phyloP scores from a whole-genome alignment of 2,329 filamentous ascomycete genomes.

The Thielaviopsis ethacetica region DNA sequence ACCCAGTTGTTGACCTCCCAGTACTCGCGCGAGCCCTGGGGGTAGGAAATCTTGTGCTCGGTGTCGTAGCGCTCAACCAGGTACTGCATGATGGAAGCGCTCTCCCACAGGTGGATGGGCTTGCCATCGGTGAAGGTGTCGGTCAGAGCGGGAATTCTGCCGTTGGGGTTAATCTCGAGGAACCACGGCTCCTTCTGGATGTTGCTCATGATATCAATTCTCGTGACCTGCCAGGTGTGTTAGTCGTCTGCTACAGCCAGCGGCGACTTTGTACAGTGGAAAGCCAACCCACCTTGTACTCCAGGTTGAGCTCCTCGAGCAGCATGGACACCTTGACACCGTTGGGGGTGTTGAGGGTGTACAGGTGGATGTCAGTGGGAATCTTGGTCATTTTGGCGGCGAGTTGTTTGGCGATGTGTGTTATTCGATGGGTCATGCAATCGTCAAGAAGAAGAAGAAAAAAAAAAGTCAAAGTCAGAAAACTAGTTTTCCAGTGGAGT shows the following conservation, averaged over 20 bases:
- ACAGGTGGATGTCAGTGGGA: constrained; percentile 54
- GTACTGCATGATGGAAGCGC: constrained; percentile 70
- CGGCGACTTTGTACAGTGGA: too few relatives aligned
- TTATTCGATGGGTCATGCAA: neutral
- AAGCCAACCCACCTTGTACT: constrained; percentile 53
- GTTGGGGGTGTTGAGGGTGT: constrained; percentile 73
- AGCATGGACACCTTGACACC: constrained; percentile 81
- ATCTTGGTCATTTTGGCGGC: constrained; percentile 27
- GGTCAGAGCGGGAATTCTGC: constrained; percentile 74
- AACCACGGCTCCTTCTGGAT: constrained; percentile 52
- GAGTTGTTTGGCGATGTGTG: constrained; percentile 12
- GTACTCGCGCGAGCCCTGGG: constrained; percentile 52
- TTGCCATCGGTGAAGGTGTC: constrained; percentile 62
- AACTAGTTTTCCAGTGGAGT: too few relatives aligned
- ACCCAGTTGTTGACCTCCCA: constrained; percentile 71
- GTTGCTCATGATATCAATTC: constrained; percentile 1
- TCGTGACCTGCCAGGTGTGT: too few relatives aligned
- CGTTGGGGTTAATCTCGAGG: constrained; percentile 82
- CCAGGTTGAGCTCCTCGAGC: constrained; percentile 66
- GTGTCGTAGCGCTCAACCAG: constrained; percentile 67
- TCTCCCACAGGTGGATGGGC: constrained; percentile 65
- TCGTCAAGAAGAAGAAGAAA: neutral
- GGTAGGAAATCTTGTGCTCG: constrained; percentile 70
- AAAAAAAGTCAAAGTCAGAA: neutral
- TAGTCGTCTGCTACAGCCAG: too few relatives aligned